Base-by-base conservation (phyloP, 1,284 basidiomycete species). In the Ustilago esculenta region DNA sequence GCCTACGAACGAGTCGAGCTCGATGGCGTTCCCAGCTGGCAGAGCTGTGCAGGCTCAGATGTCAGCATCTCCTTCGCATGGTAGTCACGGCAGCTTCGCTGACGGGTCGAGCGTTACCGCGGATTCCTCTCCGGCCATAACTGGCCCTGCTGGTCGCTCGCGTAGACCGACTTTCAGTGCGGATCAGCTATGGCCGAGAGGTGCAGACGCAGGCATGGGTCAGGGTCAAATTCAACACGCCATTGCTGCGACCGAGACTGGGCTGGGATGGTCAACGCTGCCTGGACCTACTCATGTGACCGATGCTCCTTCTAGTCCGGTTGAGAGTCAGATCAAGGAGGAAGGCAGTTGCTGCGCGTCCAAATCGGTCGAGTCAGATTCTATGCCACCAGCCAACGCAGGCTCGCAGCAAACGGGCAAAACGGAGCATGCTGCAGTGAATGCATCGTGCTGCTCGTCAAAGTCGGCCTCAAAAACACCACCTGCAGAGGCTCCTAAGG, bases 171-270 rank as follows among this genome's bases (percentile, higher is more conserved):
- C 50, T 0, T 54, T 65, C 29, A 50, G 42, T 17, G 50, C 50
- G 1, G 47, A 58, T 29, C 55, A 55, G 36, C 23, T 46, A n/a
- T 73, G 70, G 70, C 70, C 70, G 0, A 49, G 70, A 18, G 70
- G 70, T 1, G 52, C 57, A 12, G 47, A 54, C 23, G 55, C 57
- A 6, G 70, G 70, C 1, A 73, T 73, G 70, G 68, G 68, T 5
- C 68, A 71, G 27, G 68, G 68, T 20, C 68, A 71, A 43, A 65
- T 71, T 18, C 68, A 66, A n/a, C 59, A 69, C 21, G 37, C 59
- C 3, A n/a, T 57, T 20, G 66, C 66, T 3, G 66, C 66, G 4
- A 50, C 55, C 23, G 66, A 69, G 40, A 60, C 53, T 4, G 66
- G 66, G 8, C 33, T 69, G 14, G 66, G 66, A 0, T 69, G 66